Percentiles rank a stretch among this genome's conserved stretches.
Evolutionary conservation across 305 asterid genomes (phyloP).

Genomic region (Plantago coronopus): DNA sequence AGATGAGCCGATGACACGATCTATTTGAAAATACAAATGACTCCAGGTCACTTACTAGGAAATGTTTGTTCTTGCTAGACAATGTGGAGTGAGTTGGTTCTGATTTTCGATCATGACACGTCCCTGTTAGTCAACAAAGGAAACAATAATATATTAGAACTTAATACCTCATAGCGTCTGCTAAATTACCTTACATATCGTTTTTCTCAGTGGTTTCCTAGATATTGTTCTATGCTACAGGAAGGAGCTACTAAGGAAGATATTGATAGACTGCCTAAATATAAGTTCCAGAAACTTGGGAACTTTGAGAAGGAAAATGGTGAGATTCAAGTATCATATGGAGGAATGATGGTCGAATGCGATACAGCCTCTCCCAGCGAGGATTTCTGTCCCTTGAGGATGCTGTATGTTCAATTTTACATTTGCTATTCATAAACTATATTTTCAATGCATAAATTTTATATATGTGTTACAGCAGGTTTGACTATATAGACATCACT

Average conservation of each 20-base stretch:
- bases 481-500: neutral
- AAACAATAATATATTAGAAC: neutral
- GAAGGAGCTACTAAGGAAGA: constrained; percentile 72
- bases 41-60: no score
- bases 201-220: neutral
- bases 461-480: neutral
- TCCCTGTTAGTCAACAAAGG: neutral
- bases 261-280: constrained; percentile 51
- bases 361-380: constrained; percentile 47
- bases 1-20: no score
- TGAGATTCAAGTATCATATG: constrained; percentile 57
- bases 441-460: neutral
- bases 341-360: constrained; percentile 60
- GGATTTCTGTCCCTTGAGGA: constrained; percentile 55
- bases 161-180: constrained; percentile 9
- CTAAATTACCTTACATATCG: neutral
- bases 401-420: constrained; percentile 37
- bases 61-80: no score
- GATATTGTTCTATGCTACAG: constrained; percentile 26
- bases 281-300: constrained; percentile 48
- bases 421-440: constrained; percentile 1
- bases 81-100: no score
- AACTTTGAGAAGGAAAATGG: constrained; percentile 58
- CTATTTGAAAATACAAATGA: no score
- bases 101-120: no score